Evolutionary conservation across 306 rosid species (phyloP), one percentile per base, ranked within the genome.

Genomic region (Neltuma alba): DNA sequence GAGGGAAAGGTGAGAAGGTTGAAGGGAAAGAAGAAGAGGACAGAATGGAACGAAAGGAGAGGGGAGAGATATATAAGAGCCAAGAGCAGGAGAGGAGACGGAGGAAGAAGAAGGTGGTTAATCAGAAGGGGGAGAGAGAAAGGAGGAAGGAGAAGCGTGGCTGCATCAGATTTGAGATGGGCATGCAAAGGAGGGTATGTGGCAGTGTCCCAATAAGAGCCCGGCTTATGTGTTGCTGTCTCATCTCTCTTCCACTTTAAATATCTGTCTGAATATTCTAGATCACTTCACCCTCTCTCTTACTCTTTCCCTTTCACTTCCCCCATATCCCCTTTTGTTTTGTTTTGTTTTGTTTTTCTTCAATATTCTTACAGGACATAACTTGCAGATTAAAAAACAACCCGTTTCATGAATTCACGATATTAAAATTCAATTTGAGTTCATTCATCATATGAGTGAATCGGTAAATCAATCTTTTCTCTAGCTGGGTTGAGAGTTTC

Each of bases 161-260:
- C 97, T 40, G 48, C 61, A 27, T 62, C 83, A 78, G 50, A 89
- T 89, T 92, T 75, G 99, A 87, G 90, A 82, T 81, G 70, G 77
- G 70, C 99, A 94, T 94, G 97, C 97, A 91, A 85, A 70, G 48
- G 57, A 48, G 93, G 93, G 88, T 88, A 94, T 84, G 97, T 92
- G 99, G 94, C 97, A 76, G 42, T 83, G 76, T 65, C 47, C 70
- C 63, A 80, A 9, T 76, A 73, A 82, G 1, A 41, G 4, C 57
- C 11, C 33, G 52, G 76, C 78, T 27, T 52, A 76, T 80, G 79
- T 77, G 81, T 76, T 42, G 47, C 42, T 62, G 8, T 36, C 55
- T 70, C 69, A 72, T 50, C 75, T 54, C n/a, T 44, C 21, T n/a
- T 65, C 5, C 14, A 14, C 62, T n/a, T 8, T 21, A 36, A 65